phyloP scores from a whole-genome alignment of 805 yeast species.

The Scheffersomyces lignosus region DNA sequence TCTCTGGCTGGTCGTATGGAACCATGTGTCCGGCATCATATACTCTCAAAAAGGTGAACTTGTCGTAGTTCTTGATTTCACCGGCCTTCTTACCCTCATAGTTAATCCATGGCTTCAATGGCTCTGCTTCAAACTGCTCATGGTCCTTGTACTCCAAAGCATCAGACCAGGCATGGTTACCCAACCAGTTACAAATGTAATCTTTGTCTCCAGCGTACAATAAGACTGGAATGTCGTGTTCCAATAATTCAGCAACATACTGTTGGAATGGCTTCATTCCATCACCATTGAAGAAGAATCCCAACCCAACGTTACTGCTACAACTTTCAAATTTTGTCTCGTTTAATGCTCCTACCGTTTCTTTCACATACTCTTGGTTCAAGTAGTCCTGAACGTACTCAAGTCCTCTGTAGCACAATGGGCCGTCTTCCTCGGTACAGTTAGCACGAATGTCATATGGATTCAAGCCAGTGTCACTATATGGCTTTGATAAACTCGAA shows the following conservation, averaged over 20 bases:
- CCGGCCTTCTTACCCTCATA: slow-evolving; percentile 48
- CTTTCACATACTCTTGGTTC: slow-evolving; percentile 54
- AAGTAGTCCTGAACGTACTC: slow-evolving; percentile 51
- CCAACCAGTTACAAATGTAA: slow-evolving; percentile 47
- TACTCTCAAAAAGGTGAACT: slow-evolving; percentile 79
- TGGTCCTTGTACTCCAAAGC: slow-evolving; percentile 19
- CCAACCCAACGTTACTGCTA: slow-evolving; percentile 49
- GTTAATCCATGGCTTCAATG: slow-evolving; percentile 19
- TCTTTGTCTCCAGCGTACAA: slow-evolving; percentile 48
- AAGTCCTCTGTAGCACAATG: slow-evolving; percentile 53
- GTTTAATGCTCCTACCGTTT: slow-evolving; percentile 56
- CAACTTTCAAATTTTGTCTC: slow-evolving; percentile 47
- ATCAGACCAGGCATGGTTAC: slow-evolving; percentile 40
- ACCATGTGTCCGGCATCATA: slow-evolving; percentile 97
- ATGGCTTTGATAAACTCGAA: slow-evolving; percentile 31
- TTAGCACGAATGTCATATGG: slow-evolving; percentile 61
- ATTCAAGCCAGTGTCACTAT: slow-evolving; percentile 52
- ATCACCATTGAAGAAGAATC: slow-evolving; percentile 60
- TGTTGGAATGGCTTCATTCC: slow-evolving; percentile 72
- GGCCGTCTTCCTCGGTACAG: slow-evolving; percentile 50
- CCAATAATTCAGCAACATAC: slow-evolving; percentile 47
- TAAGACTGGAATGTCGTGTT: slow-evolving; percentile 39
- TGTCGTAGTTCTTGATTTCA: slow-evolving; percentile 68
- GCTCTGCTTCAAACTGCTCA: slow-evolving; percentile 14
- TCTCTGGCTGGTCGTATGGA: slow-evolving; percentile 83